phyloP scores from a whole-genome alignment of 2,329 filamentous ascomycete species.

The Fusarium agapanthi region DNA sequence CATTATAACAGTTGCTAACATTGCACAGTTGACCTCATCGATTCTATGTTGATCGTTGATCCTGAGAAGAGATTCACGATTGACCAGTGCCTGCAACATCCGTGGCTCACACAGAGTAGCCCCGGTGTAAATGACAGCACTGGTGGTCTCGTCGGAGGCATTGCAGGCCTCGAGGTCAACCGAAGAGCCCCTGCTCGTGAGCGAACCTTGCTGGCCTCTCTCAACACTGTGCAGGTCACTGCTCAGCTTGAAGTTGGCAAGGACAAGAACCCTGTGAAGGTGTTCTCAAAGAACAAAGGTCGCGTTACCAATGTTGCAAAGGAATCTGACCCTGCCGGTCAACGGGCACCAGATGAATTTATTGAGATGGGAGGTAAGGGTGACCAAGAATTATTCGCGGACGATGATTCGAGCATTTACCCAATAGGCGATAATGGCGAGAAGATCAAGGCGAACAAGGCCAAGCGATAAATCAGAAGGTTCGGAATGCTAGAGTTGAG shows the following conservation, averaged over 20 bases:
- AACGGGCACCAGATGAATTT: slow-evolving; percentile 78
- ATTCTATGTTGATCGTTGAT: slow-evolving; percentile 91
- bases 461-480: slow-evolving; percentile 20
- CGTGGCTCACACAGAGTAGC: slow-evolving; percentile 77
- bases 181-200: slow-evolving; percentile 82
- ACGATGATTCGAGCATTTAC: slow-evolving; percentile 66
- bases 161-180: slow-evolving; percentile 83
- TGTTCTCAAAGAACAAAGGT: slow-evolving; percentile 75
- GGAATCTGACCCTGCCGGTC: slow-evolving; percentile 73
- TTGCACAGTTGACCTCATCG: slow-evolving; percentile 80
- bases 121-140: slow-evolving; percentile 83
- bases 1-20: slow-evolving; percentile 1
- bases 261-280: slow-evolving; percentile 70
- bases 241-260: slow-evolving; percentile 64
- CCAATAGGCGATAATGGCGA: slow-evolving; percentile 45
- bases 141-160: slow-evolving; percentile 87
- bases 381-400: slow-evolving; percentile 78
- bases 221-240: slow-evolving; percentile 75
- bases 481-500: neutral
- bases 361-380: slow-evolving; percentile 86
- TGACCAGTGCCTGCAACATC: slow-evolving; percentile 89
- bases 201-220: slow-evolving; percentile 82
- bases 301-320: slow-evolving; percentile 51
- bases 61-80: slow-evolving; percentile 85
- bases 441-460: slow-evolving; percentile 45